Evolutionary conservation across 2,329 filamentous ascomycete species (phyloP).

Genomic region (Mariannaea elegans): DNA sequence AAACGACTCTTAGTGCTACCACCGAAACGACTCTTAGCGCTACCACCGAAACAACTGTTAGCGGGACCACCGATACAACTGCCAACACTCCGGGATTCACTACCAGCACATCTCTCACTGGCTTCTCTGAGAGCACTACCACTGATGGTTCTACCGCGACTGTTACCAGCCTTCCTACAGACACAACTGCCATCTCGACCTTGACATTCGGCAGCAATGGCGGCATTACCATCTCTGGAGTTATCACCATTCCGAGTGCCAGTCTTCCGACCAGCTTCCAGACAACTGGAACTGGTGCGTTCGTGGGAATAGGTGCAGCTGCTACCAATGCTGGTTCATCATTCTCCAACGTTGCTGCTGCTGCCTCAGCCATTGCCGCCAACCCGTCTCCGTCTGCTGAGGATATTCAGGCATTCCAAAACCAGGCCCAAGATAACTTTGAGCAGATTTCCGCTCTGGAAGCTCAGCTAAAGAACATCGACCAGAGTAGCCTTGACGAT

Average conservation of each 20-base stretch:
- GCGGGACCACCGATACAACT: not conserved
- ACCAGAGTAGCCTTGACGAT: constrained; percentile 5
- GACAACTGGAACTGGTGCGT: constrained; percentile 1
- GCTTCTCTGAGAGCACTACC: not conserved
- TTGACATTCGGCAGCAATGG: no score
- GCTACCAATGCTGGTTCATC: constrained; percentile 7
- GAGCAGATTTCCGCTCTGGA: constrained; percentile 4
- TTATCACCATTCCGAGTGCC: not conserved
- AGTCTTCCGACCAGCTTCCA: constrained; percentile 3
- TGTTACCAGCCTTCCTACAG: not conserved
- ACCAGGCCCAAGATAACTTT: constrained; percentile 11
- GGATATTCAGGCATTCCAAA: constrained; percentile 3
- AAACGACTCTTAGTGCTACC: not conserved
- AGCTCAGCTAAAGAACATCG: constrained; percentile 7
- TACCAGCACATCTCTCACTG: no score
- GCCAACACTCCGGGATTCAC: not conserved
- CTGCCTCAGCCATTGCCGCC: constrained; percentile 17
- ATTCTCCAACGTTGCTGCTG: constrained; percentile 8
- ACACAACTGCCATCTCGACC: not conserved
- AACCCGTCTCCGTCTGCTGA: constrained; percentile 16
- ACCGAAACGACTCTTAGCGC: no score
- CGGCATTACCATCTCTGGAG: not conserved
- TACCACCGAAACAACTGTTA: no score
- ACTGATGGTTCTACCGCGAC: not conserved
- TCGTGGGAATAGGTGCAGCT: constrained; percentile 2